These are phyloP conservation scores for Tulasnella sp. DNA, from an alignment of 768 basidiomycete species.

Conservation along the genomic window DNA sequence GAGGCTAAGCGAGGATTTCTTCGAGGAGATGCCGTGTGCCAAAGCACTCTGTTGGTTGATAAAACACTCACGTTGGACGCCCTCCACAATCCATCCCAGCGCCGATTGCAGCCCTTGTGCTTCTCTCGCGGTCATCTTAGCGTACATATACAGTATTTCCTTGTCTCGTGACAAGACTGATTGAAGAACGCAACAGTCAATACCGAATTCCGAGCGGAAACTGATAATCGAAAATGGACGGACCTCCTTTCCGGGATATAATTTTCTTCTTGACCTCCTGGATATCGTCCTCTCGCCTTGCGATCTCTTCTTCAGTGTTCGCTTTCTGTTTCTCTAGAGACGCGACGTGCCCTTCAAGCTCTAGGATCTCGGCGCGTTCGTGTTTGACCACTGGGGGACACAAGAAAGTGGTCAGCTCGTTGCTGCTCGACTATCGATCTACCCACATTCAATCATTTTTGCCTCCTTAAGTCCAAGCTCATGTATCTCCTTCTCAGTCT, in stretches of 20 bases:
- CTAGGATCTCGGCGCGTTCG: constrained; percentile 45
- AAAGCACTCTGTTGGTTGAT: not conserved
- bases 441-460: constrained; percentile 65
- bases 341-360: constrained; percentile 41
- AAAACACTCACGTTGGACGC: constrained; percentile 42
- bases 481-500: constrained; percentile 58
- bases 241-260: constrained; percentile 4
- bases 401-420: constrained; percentile 38
- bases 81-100: constrained; percentile 62
- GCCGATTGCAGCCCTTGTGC: constrained; percentile 24
- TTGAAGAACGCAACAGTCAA: not conserved
- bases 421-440: too few relatives aligned
- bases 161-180: constrained; percentile 5
- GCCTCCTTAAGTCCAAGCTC: constrained; percentile 71
- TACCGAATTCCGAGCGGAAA: not conserved
- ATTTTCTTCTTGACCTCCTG: constrained; percentile 37
- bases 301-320: constrained; percentile 35
- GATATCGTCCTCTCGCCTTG: constrained; percentile 45
- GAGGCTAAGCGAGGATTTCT: not conserved
- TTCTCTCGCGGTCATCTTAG: constrained; percentile 3
- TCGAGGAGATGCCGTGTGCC: not conserved
- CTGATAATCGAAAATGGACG: not conserved
- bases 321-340: constrained; percentile 23
- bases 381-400: constrained; percentile 50
- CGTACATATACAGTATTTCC: constrained; percentile 9